Base-by-base conservation (phyloP, 306 rosid genomes). In the Quercus aquifolioides region DNA sequence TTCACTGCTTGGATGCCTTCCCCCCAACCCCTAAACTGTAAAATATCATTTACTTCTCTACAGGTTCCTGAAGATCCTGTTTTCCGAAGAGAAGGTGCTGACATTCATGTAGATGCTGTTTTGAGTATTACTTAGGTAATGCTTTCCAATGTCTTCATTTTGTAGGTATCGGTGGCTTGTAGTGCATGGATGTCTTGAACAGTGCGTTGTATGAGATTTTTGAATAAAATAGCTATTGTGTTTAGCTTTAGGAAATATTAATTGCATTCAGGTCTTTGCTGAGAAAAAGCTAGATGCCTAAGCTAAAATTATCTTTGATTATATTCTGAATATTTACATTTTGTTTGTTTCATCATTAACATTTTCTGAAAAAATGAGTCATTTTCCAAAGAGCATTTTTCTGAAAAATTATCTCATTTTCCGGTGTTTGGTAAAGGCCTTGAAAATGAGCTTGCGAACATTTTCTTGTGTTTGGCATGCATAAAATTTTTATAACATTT, bases 61-160 rank as follows among this genome's bases (percentile, higher is more conserved):
- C 86, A 94, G 97, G 94, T 94, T 72, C 84, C 90, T 30, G 94
- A 94, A 85, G 98, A 94, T 80, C 97, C 98, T 54, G 92, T 94
- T 79, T 92, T 94, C 82, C 91, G 89, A 18, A 86, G 98, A 80
- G 98, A 94, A 77, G 94, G 96, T 71, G 81, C 97, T 51, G 89
- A 92, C 90, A 94, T 92, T 85, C 97, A 92, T 72, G 98, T 94
- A n/a, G 92, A 94, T 79, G 77, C 96, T 76, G 82, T 87, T 80
- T 78, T 94, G 83, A 89, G 96, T 84, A 88, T 92, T 69, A 83
- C 96, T 67, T 96, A 94, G 98, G 98, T 94, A 84, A 56, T 83
- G 31, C 31, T 56, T 75, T 6, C 26, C 64, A 1, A 9, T 18
- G 28, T 38, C 43, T 41, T 62, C 31, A 0, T 23, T 74, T 74